Base-by-base conservation (phyloP, 106 monocot species). In the Gastrodia elata region DNA sequence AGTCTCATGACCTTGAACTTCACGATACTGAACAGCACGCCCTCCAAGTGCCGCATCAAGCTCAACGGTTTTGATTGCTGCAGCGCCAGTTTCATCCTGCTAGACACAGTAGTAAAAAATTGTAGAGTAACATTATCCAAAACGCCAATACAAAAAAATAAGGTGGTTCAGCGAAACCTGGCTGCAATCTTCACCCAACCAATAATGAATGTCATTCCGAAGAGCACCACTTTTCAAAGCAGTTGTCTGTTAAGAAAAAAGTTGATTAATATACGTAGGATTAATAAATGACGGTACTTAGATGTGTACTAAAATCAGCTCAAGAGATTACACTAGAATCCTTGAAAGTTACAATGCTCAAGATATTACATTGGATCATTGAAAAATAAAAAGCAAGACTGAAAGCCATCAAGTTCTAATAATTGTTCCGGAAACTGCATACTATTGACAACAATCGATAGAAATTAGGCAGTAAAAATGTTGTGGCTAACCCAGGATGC, bases 121-220 rank as follows among this genome's bases (percentile, higher is more conserved):
- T 10, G 26, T 13, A 25, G 68, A 68, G 7, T 30, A 32, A 41
- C 27, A 74, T 40, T 25, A 26, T 38, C 1, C 8, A 35, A 64
- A 71, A 56, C 22, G 46, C 46, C 8, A 46, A 71, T 6, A 0
- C 27, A 8, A 56, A 48, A 41, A 33, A 2, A 78, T 15, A 8
- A 39, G 46, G 42, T 65, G 15, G 72, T 37, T 65, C 24, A 65
- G 36, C 26, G 42, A 39, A 57, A 87, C 88, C 82, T 84, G 82
- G 64, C 82, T 88, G 59, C 82, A 80, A 77, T 82, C 85, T 80
- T 88, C 85, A 68, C 88, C 88, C 46, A 88, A 68, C 88, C 88
- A 88, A 82, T 85, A 88, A 49, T 88, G 88, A 68, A 85, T 88
- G 59, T 88, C 88, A 73, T 88, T 85, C 34, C 65, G 82, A 65